phyloP scores from a whole-genome alignment of 148 eudicot species.

The Fagopyrum tataricum region DNA sequence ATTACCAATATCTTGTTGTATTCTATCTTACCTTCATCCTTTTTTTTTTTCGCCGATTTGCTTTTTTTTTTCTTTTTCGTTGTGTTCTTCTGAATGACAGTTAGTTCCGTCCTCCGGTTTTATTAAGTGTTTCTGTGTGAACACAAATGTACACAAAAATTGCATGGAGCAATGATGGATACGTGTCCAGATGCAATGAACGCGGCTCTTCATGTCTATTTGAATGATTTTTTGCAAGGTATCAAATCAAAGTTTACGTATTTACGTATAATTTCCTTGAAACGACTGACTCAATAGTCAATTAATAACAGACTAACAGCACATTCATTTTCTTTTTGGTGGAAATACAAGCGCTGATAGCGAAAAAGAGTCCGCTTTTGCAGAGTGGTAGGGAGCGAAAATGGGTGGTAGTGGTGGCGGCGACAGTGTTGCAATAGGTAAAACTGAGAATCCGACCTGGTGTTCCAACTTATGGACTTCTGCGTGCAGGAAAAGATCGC shows the following conservation, averaged over 20 bases:
- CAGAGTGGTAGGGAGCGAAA: not conserved
- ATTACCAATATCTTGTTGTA: no score
- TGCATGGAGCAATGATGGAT: not conserved
- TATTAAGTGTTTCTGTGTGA: no score
- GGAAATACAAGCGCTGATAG: not conserved
- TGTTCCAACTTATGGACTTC: slow-evolving; percentile 53
- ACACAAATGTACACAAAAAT: not conserved
- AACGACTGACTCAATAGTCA: no score
- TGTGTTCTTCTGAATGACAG: no score
- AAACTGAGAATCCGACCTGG: not conserved
- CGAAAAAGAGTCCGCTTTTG: not conserved
- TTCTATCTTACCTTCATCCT: no score
- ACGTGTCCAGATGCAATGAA: not conserved
- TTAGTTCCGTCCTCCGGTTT: no score
- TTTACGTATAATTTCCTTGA: no score
- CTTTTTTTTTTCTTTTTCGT: no score
- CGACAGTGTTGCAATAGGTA: not conserved
- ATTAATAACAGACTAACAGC: no score
- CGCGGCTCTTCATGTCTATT: not conserved
- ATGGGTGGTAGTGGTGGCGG: not conserved
- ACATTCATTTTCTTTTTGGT: not conserved
- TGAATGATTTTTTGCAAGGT: not conserved
- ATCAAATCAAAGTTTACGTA: no score
- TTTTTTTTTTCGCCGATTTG: no score
- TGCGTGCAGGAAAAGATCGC: slow-evolving; percentile 39